These are phyloP conservation scores for Pisolithus orientalis DNA, from an alignment of 768 basidiomycete species.

Conservation along the genomic window DNA sequence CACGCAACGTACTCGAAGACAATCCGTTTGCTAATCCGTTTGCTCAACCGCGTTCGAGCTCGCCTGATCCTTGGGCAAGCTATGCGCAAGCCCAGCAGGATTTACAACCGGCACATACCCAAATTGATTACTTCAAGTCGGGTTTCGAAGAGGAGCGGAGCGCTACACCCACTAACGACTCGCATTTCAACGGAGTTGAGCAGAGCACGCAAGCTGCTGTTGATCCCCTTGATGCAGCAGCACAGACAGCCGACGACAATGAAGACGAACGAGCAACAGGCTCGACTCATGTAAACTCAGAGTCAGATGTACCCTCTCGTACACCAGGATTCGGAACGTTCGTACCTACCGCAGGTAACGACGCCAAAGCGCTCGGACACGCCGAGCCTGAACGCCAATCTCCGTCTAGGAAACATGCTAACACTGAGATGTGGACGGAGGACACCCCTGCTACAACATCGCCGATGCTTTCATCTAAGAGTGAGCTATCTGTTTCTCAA, in stretches of 20 bases:
- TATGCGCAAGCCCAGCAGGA: slow-evolving; percentile 36
- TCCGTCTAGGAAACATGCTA: slow-evolving; percentile 5
- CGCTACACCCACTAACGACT: slow-evolving; percentile 25
- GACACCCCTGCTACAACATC: neutral
- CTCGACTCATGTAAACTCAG: slow-evolving; percentile 8
- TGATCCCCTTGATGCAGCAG: slow-evolving; percentile 39
- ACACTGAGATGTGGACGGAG: slow-evolving; percentile 4
- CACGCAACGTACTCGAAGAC: slow-evolving; percentile 56
- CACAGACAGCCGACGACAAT: slow-evolving; percentile 24
- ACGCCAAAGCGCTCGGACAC: slow-evolving; percentile 9
- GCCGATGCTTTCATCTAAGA: neutral
- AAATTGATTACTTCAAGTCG: slow-evolving; percentile 24
- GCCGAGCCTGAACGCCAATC: slow-evolving; percentile 1
- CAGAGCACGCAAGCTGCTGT: slow-evolving; percentile 14
- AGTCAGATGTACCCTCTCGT: slow-evolving; percentile 9
- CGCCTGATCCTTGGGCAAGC: slow-evolving; percentile 74
- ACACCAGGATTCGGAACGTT: slow-evolving; percentile 49
- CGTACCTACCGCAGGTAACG: slow-evolving; percentile 18
- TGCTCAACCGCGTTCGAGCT: slow-evolving; percentile 50
- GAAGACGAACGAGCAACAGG: slow-evolving; percentile 22
- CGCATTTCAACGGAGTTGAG: slow-evolving; percentile 31
- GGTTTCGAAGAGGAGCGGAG: slow-evolving; percentile 21
- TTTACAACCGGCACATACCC: slow-evolving; percentile 12
- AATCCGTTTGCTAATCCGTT: slow-evolving; percentile 77
- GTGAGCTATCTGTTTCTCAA: slow-evolving; percentile 7